A percentile compares a stretch with the other conserved stretches of the same genome.
Conservation (phyloP, 345 rosid genomes). For the Nasturtium officinale region DNA sequence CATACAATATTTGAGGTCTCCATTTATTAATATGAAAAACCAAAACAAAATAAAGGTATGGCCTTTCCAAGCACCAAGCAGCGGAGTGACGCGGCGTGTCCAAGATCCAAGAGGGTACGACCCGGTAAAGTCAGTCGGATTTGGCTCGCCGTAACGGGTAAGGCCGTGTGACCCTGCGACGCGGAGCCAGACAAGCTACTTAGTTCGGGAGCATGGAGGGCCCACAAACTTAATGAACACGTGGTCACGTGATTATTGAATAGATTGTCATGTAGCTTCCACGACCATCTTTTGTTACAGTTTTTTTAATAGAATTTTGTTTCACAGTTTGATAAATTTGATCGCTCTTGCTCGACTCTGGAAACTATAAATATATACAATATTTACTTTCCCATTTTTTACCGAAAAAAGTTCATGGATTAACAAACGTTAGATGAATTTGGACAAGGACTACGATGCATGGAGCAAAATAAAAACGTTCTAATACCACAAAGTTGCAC, state of each 20-base stretch:
- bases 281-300: not conserved
- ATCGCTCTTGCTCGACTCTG: not conserved
- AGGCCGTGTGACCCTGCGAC: slow-evolving; percentile 38
- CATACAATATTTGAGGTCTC: slow-evolving; percentile 20
- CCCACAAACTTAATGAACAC: slow-evolving; percentile 3
- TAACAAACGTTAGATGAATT: not conserved
- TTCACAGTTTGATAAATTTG: not conserved
- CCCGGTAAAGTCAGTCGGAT: slow-evolving; percentile 24
- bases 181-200: slow-evolving; percentile 36
- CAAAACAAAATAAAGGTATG: not conserved
- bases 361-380: not conserved
- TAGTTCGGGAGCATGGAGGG: slow-evolving; percentile 15
- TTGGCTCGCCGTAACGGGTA: slow-evolving; percentile 35
- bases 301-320: too few relatives aligned
- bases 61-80: slow-evolving; percentile 30
- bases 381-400: not conserved
- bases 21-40: not conserved
- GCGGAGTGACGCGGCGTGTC: slow-evolving; percentile 37
- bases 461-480: too few relatives aligned
- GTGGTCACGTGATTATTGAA: slow-evolving; percentile 31
- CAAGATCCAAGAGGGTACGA: slow-evolving; percentile 11
- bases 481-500: too few relatives aligned
- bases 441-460: too few relatives aligned
- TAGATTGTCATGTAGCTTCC: slow-evolving; percentile 16
- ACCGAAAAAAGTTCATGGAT: not conserved